Conservation (phyloP, 108 stramenopile genomes). For the Nitzschia palea region DNA sequence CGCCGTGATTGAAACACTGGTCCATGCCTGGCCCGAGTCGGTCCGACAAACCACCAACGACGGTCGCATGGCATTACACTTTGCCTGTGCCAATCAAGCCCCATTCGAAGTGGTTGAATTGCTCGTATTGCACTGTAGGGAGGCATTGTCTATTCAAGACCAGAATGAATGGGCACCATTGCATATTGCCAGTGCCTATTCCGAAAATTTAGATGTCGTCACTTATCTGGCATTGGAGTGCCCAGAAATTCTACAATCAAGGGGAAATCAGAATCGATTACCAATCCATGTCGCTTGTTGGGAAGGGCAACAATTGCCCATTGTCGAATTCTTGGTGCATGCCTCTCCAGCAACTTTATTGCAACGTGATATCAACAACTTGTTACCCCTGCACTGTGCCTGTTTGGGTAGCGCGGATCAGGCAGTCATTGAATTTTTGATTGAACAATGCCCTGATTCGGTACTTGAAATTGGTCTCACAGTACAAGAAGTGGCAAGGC, state of each 20-base stretch:
- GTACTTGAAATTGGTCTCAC: not conserved
- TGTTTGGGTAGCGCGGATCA: not conserved
- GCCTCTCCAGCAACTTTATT: not conserved
- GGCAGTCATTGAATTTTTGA: conserved; percentile 8
- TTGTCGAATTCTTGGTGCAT: conserved; percentile 9
- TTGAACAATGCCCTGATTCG: not conserved
- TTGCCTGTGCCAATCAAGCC: conserved; percentile 68
- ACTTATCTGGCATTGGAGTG: not conserved
- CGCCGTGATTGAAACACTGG: not conserved
- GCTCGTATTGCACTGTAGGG: conserved; percentile 49
- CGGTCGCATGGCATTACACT: conserved; percentile 67
- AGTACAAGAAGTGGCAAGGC: not conserved
- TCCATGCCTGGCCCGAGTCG: conserved; percentile 15
- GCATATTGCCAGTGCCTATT: conserved; percentile 12
- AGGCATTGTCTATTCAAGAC: conserved; percentile 43
- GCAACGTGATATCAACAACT: not conserved
- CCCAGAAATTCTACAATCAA: not conserved
- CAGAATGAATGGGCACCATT: conserved; percentile 12
- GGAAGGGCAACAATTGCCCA: not conserved
- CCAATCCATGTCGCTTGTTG: conserved; percentile 11
- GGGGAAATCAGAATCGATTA: not conserved
- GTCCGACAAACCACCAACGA: conserved; percentile 32
- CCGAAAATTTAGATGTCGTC: not conserved
- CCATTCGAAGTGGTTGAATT: conserved; percentile 47
- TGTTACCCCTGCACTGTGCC: conserved; percentile 10